These are phyloP conservation scores for Leptodermis oblonga DNA, from an alignment of 257 asterid genomes.

Conservation along the genomic window DNA sequence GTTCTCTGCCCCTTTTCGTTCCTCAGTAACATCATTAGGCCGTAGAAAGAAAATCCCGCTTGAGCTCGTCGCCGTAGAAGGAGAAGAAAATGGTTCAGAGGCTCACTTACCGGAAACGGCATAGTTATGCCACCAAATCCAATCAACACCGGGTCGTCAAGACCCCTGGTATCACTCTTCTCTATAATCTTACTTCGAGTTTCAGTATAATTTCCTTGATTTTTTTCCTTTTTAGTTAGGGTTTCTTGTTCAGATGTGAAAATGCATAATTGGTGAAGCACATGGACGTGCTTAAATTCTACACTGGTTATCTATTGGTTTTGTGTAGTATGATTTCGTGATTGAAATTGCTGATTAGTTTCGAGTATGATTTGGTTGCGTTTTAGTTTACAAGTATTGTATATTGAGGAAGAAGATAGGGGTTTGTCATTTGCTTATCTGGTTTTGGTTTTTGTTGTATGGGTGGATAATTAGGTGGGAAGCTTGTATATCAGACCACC, in stretches of 20 bases:
- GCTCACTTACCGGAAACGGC: conserved; percentile 69
- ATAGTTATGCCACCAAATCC: conserved; percentile 84
- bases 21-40: background rate
- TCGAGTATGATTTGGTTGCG: background rate
- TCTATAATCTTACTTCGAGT: background rate
- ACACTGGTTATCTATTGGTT: background rate
- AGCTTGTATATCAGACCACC: conserved; percentile 62
- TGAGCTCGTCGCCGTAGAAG: background rate
- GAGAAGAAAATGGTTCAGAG: conserved; percentile 58
- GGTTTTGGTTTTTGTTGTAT: background rate
- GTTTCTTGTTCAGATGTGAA: background rate
- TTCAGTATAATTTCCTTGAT: conserved; percentile 1
- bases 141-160: conserved; percentile 75
- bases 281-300: background rate
- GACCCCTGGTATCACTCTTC: conserved; percentile 51
- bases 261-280: background rate
- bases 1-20: background rate
- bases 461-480: conserved; percentile 47
- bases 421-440: background rate
- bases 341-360: background rate
- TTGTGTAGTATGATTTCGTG: background rate
- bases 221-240: too few relatives aligned
- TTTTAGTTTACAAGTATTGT: background rate
- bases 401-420: background rate
- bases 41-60: background rate